Base-by-base conservation (phyloP, 495 filamentous ascomycete genomes). In the Penicillium paradoxum region DNA sequence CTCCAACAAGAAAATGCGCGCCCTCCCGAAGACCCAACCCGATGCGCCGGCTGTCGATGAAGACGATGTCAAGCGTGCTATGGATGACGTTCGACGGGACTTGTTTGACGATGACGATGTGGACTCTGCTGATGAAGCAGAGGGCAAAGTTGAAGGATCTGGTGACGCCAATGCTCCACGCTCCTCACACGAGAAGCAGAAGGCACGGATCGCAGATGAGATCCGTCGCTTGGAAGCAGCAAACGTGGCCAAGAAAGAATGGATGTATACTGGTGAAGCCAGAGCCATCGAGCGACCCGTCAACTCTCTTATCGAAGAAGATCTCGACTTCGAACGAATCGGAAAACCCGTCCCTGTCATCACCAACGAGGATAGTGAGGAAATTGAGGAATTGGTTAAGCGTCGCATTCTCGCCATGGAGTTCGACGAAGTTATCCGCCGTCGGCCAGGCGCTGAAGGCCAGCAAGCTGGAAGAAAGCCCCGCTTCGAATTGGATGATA, bases 311-410 rank as follows among this genome's bases (percentile, higher is more conserved):
- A 80, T 98, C 2, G 95, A 97, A 66, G 86, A 97, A 69, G 91
- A 97, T 55, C 79, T 98, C 13, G 93, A 97, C 47, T 97, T 97
- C 60, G 93, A 98, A 67, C 82, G 93, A 43, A 82, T 88, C n/a
- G 95, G 93, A 54, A 97, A 97, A 66, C 93, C 93, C 0, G 86
- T 96, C 1, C 90, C 92, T 4, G 88, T 97, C 27, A 90, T 96
- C 58, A 97, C 95, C 0, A 85, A 87, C n/a, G 92, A 97, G 64
- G 80, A 95, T 10, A 92, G 83, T 38, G 92, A 96, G 67, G 86
- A 85, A 49, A 95, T 98, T 49, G 93, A 97, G 67, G 89, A 87
- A 14, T 80, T 98, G 45, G 89, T 98, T 70, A 97, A 97, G 67
- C 84, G 90, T 27, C 88, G 95, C 22, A 96, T 98, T 59, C 72